Conservation (phyloP, 768 basidiomycete genomes). For the Kondoa subrosea region DNA sequence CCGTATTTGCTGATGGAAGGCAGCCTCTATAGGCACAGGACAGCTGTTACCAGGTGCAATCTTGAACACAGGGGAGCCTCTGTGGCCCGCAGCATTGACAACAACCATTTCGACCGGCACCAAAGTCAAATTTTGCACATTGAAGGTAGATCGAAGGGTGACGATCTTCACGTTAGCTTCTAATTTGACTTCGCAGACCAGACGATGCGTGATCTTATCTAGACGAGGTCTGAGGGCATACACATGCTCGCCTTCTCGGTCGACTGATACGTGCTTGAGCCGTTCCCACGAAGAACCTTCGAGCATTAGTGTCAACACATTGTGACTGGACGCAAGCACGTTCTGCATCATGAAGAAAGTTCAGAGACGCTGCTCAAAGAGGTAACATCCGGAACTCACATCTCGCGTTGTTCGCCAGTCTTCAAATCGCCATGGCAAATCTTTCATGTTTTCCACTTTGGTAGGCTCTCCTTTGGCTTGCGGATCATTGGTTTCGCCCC, state of each 20-base stretch:
- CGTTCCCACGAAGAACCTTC: slow-evolving; percentile 77
- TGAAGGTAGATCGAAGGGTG: slow-evolving; percentile 79
- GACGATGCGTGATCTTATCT: slow-evolving; percentile 52
- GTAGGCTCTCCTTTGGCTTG: not conserved
- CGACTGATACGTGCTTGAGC: slow-evolving; percentile 70
- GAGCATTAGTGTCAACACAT: slow-evolving; percentile 70
- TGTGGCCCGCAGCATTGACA: slow-evolving; percentile 59
- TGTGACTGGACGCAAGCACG: slow-evolving; percentile 45
- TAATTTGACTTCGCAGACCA: slow-evolving; percentile 76
- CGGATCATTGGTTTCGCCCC: slow-evolving; percentile 54
- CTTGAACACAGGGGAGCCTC: slow-evolving; percentile 62
- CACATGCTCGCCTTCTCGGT: slow-evolving; percentile 77
- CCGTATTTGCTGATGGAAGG: slow-evolving; percentile 60
- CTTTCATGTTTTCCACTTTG: slow-evolving; percentile 49
- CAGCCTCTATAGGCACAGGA: slow-evolving; percentile 75
- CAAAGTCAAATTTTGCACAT: slow-evolving; percentile 73
- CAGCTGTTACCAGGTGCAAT: slow-evolving; percentile 65
- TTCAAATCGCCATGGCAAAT: slow-evolving; percentile 87
- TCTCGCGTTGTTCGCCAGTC: slow-evolving; percentile 90
- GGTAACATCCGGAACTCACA: slow-evolving; percentile 38
- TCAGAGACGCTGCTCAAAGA: not conserved
- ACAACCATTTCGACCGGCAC: slow-evolving; percentile 83
- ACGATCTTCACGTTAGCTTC: slow-evolving; percentile 86
- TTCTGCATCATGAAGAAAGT: slow-evolving; percentile 28
- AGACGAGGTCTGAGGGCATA: slow-evolving; percentile 70